phyloP scores from a whole-genome alignment of 2,329 filamentous ascomycete genomes.

The Fusarium sp. region DNA sequence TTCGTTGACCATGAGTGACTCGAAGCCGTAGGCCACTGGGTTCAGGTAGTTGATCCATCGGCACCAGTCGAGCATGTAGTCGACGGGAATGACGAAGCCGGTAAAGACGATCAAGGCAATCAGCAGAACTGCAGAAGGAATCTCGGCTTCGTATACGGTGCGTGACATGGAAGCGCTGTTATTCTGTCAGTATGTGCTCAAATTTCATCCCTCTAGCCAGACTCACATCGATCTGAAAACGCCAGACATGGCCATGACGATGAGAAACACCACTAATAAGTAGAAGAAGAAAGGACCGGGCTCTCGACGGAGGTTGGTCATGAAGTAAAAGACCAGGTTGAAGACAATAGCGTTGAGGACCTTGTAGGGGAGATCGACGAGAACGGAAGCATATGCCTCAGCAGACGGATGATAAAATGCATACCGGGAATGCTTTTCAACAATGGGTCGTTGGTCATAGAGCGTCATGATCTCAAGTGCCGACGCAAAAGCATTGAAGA shows the following conservation, averaged over 20 bases:
- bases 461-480: conserved; percentile 37
- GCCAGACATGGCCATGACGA: conserved; percentile 71
- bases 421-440: conserved; percentile 50
- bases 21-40: conserved; percentile 73
- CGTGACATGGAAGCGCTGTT: background rate
- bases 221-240: conserved; percentile 61
- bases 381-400: conserved; percentile 46
- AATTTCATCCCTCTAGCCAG: background rate
- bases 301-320: conserved; percentile 57
- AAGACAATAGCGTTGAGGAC: conserved; percentile 52
- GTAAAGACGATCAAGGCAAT: conserved; percentile 52
- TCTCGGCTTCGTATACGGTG: conserved; percentile 48
- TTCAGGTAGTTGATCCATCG: conserved; percentile 76
- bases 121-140: conserved; percentile 51
- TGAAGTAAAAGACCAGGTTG: conserved; percentile 60
- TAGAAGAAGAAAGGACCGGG: conserved; percentile 60
- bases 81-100: conserved; percentile 59
- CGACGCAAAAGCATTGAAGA: conserved; percentile 34
- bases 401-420: conserved; percentile 48
- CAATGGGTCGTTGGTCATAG: conserved; percentile 44
- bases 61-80: conserved; percentile 70
- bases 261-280: conserved; percentile 58
- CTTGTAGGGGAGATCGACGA: conserved; percentile 57
- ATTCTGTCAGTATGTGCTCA: background rate
- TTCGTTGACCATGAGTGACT: conserved; percentile 74